Evolutionary conservation across 306 rosid genomes (phyloP).

Genomic region (Dryas drummondii): DNA sequence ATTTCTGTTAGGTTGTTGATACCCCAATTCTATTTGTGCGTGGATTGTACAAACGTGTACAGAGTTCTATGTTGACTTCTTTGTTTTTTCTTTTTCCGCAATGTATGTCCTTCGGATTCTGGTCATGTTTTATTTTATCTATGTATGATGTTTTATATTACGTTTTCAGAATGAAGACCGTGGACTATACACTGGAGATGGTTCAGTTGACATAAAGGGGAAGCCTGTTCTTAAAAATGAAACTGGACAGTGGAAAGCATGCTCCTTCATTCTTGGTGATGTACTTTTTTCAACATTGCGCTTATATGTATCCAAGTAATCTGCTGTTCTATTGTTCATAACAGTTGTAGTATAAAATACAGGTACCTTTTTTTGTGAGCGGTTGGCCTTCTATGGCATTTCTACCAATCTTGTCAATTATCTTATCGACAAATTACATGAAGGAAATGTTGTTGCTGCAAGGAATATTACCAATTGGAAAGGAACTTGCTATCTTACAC

Average conservation of each 20-base stretch:
- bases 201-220: constrained; percentile 69
- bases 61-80: not conserved
- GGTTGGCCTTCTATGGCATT: constrained; percentile 25
- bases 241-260: constrained; percentile 78
- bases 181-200: constrained; percentile 54
- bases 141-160: constrained; percentile 14
- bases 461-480: constrained; percentile 33
- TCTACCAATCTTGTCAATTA: constrained; percentile 38
- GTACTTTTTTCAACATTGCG: not conserved
- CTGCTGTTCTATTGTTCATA: not conserved
- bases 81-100: not conserved
- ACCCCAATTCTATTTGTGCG: not conserved
- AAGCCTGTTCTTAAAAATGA: constrained; percentile 54
- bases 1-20: not conserved
- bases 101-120: not conserved
- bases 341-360: constrained; percentile 1
- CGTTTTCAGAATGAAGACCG: constrained; percentile 47
- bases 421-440: constrained; percentile 29
- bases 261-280: constrained; percentile 69
- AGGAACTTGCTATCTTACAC: constrained; percentile 38
- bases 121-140: not conserved
- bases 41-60: not conserved
- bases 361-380: constrained; percentile 28
- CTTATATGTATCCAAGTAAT: not conserved
- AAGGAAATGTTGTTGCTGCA: constrained; percentile 37